phyloP scores from a whole-genome alignment of 106 monocot species.

The Dendrobium officinale region DNA sequence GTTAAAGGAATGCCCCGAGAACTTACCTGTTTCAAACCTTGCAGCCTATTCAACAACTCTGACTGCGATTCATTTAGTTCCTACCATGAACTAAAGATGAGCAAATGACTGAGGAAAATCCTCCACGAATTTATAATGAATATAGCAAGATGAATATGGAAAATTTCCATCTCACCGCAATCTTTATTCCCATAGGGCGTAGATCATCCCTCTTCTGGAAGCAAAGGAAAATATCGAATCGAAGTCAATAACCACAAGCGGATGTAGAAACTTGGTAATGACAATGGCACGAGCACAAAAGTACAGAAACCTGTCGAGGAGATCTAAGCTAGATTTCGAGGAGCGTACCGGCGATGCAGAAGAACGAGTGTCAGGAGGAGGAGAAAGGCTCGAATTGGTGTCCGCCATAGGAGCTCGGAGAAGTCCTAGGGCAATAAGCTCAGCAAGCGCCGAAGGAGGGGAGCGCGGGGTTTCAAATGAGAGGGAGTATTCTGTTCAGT shows the following conservation, averaged over 20 bases:
- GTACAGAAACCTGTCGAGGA: not conserved
- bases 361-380: not conserved
- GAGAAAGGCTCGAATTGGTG: not conserved
- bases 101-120: not conserved
- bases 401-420: constrained; percentile 2
- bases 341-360: constrained; percentile 1
- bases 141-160: not conserved
- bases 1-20: not conserved
- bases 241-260: not conserved
- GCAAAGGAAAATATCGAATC: not conserved
- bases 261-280: not conserved
- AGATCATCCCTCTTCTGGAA: constrained; percentile 3
- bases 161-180: not conserved
- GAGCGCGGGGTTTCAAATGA: not conserved
- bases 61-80: constrained; percentile 49
- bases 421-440: not conserved
- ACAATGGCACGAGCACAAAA: not conserved
- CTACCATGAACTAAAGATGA: constrained; percentile 9
- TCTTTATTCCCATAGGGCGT: constrained; percentile 2
- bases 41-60: constrained; percentile 38
- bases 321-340: not conserved
- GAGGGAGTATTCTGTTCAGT: no score
- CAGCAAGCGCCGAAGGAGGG: not conserved
- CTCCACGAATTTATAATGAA: not conserved
- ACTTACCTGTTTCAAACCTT: constrained; percentile 45